Percentiles rank a stretch among this genome's conserved stretches.
phyloP scores from a whole-genome alignment of 306 rosid genomes.

The Purshia tridentata region DNA sequence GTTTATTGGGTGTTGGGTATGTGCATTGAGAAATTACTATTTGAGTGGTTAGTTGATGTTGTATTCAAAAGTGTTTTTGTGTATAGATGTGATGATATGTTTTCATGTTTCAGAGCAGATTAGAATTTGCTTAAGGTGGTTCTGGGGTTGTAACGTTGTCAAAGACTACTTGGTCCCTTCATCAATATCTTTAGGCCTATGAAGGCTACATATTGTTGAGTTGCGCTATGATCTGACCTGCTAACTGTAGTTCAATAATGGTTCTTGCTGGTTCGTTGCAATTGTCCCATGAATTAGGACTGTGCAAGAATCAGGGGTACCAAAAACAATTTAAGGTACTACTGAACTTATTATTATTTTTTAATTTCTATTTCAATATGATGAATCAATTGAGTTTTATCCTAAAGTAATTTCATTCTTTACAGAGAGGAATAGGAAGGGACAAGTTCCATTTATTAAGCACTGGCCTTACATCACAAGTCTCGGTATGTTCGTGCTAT shows the following conservation, averaged over 20 bases:
- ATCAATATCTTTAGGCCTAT: slow-evolving; percentile 23
- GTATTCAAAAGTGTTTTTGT: not conserved
- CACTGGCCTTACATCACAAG: slow-evolving; percentile 38
- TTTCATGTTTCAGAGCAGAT: slow-evolving; percentile 22
- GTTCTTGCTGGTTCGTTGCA: slow-evolving; percentile 83
- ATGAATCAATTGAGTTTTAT: not conserved
- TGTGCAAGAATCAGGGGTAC: slow-evolving; percentile 55
- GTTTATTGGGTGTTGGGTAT: not conserved
- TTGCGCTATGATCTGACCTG: slow-evolving; percentile 22
- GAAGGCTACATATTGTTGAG: slow-evolving; percentile 16
- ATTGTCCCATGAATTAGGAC: slow-evolving; percentile 67
- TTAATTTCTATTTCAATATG: not conserved
- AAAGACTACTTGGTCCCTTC: slow-evolving; percentile 24
- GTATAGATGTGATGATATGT: not conserved
- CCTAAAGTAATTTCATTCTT: slow-evolving; percentile 29
- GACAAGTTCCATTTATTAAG: slow-evolving; percentile 35
- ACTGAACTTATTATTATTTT: not conserved
- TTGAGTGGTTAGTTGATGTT: not conserved
- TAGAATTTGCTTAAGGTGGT: slow-evolving; percentile 24
- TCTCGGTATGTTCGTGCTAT: slow-evolving; percentile 35
- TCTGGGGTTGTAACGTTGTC: slow-evolving; percentile 27
- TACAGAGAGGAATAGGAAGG: slow-evolving; percentile 47
- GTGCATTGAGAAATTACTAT: not conserved
- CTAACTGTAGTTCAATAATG: slow-evolving; percentile 45
- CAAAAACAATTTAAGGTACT: slow-evolving; percentile 52